Evolutionary conservation across 495 filamentous ascomycete species (phyloP), one percentile per base, ranked within the genome.

Genomic region (Staphylotrichum tortipilum): DNA sequence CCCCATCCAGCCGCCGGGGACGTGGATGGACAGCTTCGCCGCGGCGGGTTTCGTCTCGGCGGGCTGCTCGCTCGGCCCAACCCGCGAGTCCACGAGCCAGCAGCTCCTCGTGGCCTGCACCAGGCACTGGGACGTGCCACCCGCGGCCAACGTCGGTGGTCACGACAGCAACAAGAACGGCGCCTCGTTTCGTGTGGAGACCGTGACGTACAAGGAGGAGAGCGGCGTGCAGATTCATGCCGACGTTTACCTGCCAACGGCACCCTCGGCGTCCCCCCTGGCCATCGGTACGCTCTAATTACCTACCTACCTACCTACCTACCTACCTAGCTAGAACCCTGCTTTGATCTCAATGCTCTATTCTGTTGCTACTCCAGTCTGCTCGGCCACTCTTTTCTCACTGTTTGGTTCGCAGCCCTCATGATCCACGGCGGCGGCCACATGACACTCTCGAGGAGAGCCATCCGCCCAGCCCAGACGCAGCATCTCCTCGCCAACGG

Each of bases 361-460:
- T n/a, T n/a, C n/a, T n/a, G n/a, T n/a, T n/a, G n/a, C n/a, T n/a
- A n/a, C 26, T 28, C 26, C 26, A 10, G 26, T 28, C 26, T 28
- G 26, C 17, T 17, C n/a, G n/a, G n/a, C n/a, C n/a, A n/a, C n/a
- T n/a, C n/a, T n/a, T n/a, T n/a, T n/a, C n/a, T n/a, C n/a, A n/a
- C n/a, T n/a, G n/a, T n/a, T n/a, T n/a, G n/a, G n/a, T n/a, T n/a
- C 9, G 28, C 40, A 77, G 79, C 77, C 8, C 55, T 83, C 1
- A 73, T 81, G 72, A 71, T 81, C 36, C 78, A 82, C 45, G 78
- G 78, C 1, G 78, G 78, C 10, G 67, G 77, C 26, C 73, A 80
- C 44, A 50, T 76, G 2, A 69, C 70, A 43, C 54, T 76, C 12
- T 68, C 70, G 0, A 60, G 77, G 0, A 69, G 69, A 17, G 75